Conservation (phyloP, 345 rosid species). For the Linum usitatissimum region DNA sequence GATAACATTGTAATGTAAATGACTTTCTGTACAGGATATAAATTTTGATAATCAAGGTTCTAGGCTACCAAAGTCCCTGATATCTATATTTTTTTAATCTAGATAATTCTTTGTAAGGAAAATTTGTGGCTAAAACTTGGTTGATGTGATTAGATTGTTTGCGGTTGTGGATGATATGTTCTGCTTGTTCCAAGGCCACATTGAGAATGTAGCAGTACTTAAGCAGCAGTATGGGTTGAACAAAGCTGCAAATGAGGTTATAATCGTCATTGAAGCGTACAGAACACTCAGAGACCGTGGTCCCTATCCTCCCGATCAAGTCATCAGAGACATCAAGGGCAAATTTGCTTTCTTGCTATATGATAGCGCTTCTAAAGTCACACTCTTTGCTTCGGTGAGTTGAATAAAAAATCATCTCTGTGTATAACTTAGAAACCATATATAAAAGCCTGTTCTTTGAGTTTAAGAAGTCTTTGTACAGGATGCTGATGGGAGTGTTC, state of each 20-base stretch:
- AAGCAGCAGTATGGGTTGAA: conserved; percentile 91
- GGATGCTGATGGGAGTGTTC: conserved; percentile 85
- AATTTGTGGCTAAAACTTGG: too few species aligned
- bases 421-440: too few species aligned
- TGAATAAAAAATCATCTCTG: not conserved
- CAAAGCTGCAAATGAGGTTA: conserved; percentile 83
- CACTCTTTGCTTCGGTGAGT: conserved; percentile 62
- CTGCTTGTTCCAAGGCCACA: conserved; percentile 92
- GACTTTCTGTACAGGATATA: too few species aligned
- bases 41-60: too few species aligned
- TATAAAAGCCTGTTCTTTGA: too few species aligned
- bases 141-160: conserved; percentile 44
- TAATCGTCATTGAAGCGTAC: conserved; percentile 78
- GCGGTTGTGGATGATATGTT: conserved; percentile 88
- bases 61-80: too few species aligned
- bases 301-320: conserved; percentile 92
- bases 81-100: too few species aligned
- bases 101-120: too few species aligned
- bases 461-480: conserved; percentile 14
- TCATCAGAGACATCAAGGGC: conserved; percentile 71
- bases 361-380: conserved; percentile 51
- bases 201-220: conserved; percentile 66
- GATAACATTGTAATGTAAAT: too few species aligned
- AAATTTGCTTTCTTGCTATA: conserved; percentile 63
- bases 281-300: conserved; percentile 93